Base-by-base conservation (phyloP, 345 rosid genomes). In the Eucalyptus shirleyi region DNA sequence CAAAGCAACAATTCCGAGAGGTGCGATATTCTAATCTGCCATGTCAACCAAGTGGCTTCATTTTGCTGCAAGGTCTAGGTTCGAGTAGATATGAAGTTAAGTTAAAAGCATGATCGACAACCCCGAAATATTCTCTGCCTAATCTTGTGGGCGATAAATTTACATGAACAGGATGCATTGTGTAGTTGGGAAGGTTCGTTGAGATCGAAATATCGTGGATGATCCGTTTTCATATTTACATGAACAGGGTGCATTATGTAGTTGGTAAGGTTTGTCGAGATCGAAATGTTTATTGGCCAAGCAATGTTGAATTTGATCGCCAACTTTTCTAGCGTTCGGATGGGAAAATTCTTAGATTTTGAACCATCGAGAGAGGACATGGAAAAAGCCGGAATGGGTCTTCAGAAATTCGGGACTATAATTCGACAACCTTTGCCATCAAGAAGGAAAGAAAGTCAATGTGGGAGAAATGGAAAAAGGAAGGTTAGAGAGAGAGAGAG, bases 91-190 rank as follows among this genome's bases (percentile, higher is more conserved):
- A 10, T 10, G 15, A 37, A 19, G 82, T 37, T 19, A 37, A 72
- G 26, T 6, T 10, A 9, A 56, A 21, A 53, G 26, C 59, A 53
- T 21, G 59, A 19, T 53, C 26, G 59, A 53, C 59, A 0, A 53
- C 11, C 26, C 26, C 59, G 1, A 53, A 21, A 53, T 21, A 53
- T 53, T 53, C 59, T 53, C 59, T 10, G 30, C 30, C 13, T 56
- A 56, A 56, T 56, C 14, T 24, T 9, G 28, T 23, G 62, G 3
- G 6, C 30, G 14, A 56, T 56, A 21, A 53, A 53, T 19, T 53
- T 53, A 21, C 37, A 67, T 1, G 23, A n/a, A 8, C 4, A 32
- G 0, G 6, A 0, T 6, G 24, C 42, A 19, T 16, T 17, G 6
- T 67, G 23, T n/a, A 17, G 80, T 37, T 17, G 21, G 80, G 3